phyloP scores from a whole-genome alignment of 2,329 filamentous ascomycete species.

The Coniochaeta pulveracea region DNA sequence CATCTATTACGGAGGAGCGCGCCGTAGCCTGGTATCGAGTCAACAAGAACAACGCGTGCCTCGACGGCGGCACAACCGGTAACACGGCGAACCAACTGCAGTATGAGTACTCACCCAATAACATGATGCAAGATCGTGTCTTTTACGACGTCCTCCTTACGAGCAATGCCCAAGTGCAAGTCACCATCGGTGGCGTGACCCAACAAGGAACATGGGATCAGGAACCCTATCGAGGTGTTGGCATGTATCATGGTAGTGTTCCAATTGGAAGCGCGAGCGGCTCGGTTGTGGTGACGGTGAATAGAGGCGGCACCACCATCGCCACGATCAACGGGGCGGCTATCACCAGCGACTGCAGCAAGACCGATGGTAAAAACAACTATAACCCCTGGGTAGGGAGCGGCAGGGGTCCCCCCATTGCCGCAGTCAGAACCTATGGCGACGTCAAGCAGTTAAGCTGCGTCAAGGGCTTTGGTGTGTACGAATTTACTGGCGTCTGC shows the following conservation, averaged over 20 bases:
- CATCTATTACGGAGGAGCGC: conserved; percentile 15
- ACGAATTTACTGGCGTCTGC: conserved; percentile 11
- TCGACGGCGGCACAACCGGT: conserved; percentile 19
- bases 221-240: conserved; percentile 16
- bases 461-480: conserved; percentile 11
- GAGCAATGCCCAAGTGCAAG: conserved; percentile 14
- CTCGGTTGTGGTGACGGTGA: conserved; percentile 15
- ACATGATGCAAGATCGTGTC: conserved; percentile 11
- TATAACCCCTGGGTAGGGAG: conserved; percentile 25
- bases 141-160: conserved; percentile 23
- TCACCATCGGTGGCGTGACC: conserved; percentile 19
- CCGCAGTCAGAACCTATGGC: neutral
- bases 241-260: conserved; percentile 21
- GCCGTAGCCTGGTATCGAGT: conserved; percentile 20
- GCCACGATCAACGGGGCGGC: conserved; percentile 13
- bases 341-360: conserved; percentile 15
- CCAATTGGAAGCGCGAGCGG: conserved; percentile 13
- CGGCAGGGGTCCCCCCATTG: conserved; percentile 3
- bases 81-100: conserved; percentile 5
- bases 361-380: conserved; percentile 18
- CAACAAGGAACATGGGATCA: conserved; percentile 15
- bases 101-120: neutral
- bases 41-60: conserved; percentile 16
- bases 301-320: conserved; percentile 11
- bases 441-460: conserved; percentile 8